Evolutionary conservation across 345 rosid species (phyloP).

Genomic region (Populus davidiana): DNA sequence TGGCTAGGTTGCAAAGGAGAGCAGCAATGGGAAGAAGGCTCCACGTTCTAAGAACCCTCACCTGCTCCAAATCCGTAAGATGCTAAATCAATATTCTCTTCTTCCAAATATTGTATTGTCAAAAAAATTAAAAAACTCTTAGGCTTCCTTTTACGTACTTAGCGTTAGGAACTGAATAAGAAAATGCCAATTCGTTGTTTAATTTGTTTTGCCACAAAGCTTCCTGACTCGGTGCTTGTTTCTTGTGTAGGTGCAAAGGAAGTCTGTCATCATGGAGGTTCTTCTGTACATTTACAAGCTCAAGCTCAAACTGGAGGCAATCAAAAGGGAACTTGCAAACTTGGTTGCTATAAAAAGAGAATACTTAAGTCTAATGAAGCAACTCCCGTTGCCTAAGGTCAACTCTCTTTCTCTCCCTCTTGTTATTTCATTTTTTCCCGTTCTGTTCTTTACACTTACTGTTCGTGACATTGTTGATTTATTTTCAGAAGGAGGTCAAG

Average conservation of each 20-base stretch:
- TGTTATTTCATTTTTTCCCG: background rate
- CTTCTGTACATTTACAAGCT: conserved; percentile 52
- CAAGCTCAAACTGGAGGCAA: conserved; percentile 53
- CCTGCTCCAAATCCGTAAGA: conserved; percentile 51
- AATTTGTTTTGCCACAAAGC: background rate
- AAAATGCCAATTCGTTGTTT: background rate
- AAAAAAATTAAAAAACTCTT: background rate
- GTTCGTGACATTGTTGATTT: background rate
- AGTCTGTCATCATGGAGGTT: conserved; percentile 39
- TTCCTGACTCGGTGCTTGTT: background rate
- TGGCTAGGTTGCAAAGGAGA: conserved; percentile 41
- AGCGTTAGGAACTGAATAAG: background rate
- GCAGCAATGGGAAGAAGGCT: conserved; percentile 42
- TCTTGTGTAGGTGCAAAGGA: conserved; percentile 43
- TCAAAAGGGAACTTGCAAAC: conserved; percentile 39
- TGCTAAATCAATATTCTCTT: background rate
- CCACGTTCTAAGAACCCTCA: conserved; percentile 42
- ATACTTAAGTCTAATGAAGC: conserved; percentile 32
- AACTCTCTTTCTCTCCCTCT: background rate
- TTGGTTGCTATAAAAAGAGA: conserved; percentile 41
- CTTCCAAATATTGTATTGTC: background rate
- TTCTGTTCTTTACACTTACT: background rate
- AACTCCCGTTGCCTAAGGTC: conserved; percentile 48
- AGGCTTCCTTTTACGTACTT: background rate
- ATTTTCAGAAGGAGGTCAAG: conserved; percentile 46